Percentiles rank a stretch among this genome's conserved stretches.
These are phyloP conservation scores for Triticum turgidum DNA, from an alignment of 176 grass and related monocot genomes.

Conservation along the genomic window DNA sequence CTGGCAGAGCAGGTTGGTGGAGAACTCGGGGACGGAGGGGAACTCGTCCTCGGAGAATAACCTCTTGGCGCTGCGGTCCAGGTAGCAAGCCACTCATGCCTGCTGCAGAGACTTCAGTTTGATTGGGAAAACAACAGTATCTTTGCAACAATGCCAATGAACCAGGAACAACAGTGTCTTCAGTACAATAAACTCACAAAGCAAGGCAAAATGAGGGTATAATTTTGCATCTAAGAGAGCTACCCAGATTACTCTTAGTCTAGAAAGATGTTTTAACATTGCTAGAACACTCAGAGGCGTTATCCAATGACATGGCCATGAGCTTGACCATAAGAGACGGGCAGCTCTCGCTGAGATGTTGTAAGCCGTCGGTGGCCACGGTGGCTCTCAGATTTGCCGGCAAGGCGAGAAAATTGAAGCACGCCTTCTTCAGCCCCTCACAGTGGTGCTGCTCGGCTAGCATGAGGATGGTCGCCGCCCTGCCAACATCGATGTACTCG, in stretches of 20 bases:
- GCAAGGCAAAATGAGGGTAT: too few species aligned
- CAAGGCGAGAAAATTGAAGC: background rate
- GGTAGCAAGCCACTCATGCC: slow-evolving; percentile 54
- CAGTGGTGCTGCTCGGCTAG: background rate
- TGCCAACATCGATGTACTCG: too few species aligned
- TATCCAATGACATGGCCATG: too few species aligned
- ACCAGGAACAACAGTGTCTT: too few species aligned
- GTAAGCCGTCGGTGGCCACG: background rate
- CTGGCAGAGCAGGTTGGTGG: slow-evolving; percentile 81
- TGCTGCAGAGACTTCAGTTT: too few species aligned
- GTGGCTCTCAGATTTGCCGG: background rate
- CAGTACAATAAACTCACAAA: too few species aligned
- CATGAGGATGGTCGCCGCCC: background rate
- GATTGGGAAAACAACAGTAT: too few species aligned
- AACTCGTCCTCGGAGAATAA: slow-evolving; percentile 89
- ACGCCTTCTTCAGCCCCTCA: background rate
- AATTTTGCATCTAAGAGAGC: too few species aligned
- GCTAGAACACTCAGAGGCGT: too few species aligned
- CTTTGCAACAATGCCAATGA: too few species aligned
- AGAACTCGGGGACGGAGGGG: slow-evolving; percentile 89
- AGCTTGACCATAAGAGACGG: background rate
- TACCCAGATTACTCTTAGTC: too few species aligned
- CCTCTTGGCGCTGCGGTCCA: slow-evolving; percentile 86
- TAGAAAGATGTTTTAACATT: too few species aligned
- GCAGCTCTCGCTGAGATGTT: background rate